Conservation (phyloP, 192 early-diverging fungal genomes). For the Entomortierella beljakovae region DNA sequence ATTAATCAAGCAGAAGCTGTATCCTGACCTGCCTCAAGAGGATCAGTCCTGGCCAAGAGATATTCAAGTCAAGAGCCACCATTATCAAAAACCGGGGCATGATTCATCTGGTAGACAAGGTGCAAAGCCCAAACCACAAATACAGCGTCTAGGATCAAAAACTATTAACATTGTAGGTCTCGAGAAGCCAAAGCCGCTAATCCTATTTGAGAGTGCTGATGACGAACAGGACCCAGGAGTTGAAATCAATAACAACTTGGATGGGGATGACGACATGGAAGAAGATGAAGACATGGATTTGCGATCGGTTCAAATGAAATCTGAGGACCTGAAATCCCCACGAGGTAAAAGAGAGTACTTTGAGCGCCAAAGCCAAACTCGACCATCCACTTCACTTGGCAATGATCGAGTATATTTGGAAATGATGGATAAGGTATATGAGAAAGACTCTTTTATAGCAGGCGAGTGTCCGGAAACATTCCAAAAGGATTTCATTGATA, state of each 20-base stretch:
- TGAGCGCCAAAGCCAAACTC: constrained; percentile 5
- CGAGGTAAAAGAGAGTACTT: constrained; percentile 23
- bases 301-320: not conserved
- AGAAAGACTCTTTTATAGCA: constrained; percentile 42
- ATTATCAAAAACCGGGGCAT: too few relatives aligned
- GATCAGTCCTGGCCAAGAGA: constrained; percentile 50
- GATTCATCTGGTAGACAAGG: too few relatives aligned
- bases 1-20: constrained; percentile 59
- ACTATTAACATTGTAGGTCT: constrained; percentile 11
- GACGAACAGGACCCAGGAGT: not conserved
- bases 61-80: constrained; percentile 17
- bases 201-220: not conserved
- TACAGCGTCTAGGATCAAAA: not conserved
- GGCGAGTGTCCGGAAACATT: constrained; percentile 52
- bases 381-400: constrained; percentile 28
- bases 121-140: not conserved
- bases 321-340: not conserved
- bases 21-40: constrained; percentile 13
- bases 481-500: constrained; percentile 61
- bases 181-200: constrained; percentile 30
- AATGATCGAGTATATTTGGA: constrained; percentile 39
- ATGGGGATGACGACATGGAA: constrained; percentile 3
- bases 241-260: not conserved
- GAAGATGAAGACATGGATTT: constrained; percentile 1
- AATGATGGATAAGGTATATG: constrained; percentile 45